These are phyloP conservation scores for Stephanocyclus meneghinianus DNA, from an alignment of 352 stramenopile genomes.

Conservation along the genomic window DNA sequence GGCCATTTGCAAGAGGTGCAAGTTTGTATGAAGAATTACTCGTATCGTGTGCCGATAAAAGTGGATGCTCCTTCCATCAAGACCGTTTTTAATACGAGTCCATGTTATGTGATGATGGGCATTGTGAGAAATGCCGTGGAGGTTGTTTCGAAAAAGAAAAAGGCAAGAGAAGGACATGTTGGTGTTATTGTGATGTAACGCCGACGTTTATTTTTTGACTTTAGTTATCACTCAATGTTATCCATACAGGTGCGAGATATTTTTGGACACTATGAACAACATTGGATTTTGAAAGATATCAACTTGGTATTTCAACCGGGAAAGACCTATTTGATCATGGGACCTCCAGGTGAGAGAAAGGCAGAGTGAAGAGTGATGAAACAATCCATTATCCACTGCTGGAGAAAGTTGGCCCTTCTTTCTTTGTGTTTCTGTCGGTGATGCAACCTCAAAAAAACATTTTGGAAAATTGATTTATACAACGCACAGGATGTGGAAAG, in stretches of 20 bases:
- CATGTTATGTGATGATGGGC: slow-evolving; percentile 39
- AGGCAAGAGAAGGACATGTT: slow-evolving; percentile 11
- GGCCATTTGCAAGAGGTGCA: slow-evolving; percentile 13
- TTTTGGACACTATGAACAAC: slow-evolving; percentile 46
- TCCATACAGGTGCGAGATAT: slow-evolving; percentile 30
- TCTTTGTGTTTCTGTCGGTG: background rate
- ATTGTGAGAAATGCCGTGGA: slow-evolving; percentile 34
- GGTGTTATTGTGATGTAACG: background rate
- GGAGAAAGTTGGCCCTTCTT: too few relatives aligned
- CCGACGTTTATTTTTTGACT: background rate
- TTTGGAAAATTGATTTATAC: background rate
- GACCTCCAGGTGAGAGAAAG: slow-evolving; percentile 37
- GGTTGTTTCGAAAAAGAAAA: slow-evolving; percentile 21
- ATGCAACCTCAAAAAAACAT: background rate
- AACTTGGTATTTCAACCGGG: slow-evolving; percentile 56
- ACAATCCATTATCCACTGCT: too few relatives aligned
- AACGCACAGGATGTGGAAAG: slow-evolving; percentile 56
- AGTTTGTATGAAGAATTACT: slow-evolving; percentile 43
- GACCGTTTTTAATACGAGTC: slow-evolving; percentile 53
- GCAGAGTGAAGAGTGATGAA: background rate
- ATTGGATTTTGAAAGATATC: slow-evolving; percentile 54
- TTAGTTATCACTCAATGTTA: background rate
- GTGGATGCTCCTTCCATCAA: slow-evolving; percentile 48
- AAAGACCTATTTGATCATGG: slow-evolving; percentile 65
- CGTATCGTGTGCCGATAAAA: slow-evolving; percentile 33